phyloP scores from a whole-genome alignment of 148 eudicot genomes.

The Rhododendron mucronatum region DNA sequence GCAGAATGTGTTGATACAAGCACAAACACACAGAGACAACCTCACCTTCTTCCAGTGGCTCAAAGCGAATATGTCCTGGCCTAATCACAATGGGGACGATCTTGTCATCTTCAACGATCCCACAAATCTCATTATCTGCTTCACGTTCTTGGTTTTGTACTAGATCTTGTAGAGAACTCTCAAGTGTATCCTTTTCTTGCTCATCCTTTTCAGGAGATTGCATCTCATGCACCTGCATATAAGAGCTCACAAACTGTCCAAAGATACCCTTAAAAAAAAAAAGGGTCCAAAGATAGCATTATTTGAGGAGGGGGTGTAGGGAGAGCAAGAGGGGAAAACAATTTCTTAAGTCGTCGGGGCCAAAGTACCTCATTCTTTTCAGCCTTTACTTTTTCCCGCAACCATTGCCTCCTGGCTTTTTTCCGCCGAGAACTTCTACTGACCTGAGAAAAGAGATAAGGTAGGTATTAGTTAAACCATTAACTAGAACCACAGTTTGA shows the following conservation, averaged over 20 bases:
- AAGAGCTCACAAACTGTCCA: constrained; percentile 2
- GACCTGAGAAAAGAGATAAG: constrained; percentile 25
- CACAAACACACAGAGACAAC: not conserved
- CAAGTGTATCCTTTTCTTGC: constrained; percentile 14
- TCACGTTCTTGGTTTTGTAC: constrained; percentile 37
- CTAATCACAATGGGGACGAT: constrained; percentile 67
- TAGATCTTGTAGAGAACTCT: constrained; percentile 14
- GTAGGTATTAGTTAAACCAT: not conserved
- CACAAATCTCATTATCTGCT: constrained; percentile 5
- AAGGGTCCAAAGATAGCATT: not conserved
- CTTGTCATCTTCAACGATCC: constrained; percentile 34
- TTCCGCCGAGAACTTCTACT: constrained; percentile 61
- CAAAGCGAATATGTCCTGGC: constrained; percentile 92
- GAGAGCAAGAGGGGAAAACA: not conserved
- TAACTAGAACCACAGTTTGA: not conserved
- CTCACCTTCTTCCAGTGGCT: constrained; percentile 57
- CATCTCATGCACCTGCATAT: constrained; percentile 32
- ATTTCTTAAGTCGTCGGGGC: constrained; percentile 15
- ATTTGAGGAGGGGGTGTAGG: not conserved
- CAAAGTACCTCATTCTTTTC: constrained; percentile 40
- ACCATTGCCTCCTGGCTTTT: constrained; percentile 43
- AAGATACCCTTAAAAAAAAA: not conserved
- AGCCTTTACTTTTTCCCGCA: constrained; percentile 30
- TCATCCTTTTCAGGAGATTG: constrained; percentile 25
- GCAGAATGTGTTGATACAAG: not conserved